Evolutionary conservation across 1,284 basidiomycete genomes (phyloP).

Genomic region (Serendipita sp.): DNA sequence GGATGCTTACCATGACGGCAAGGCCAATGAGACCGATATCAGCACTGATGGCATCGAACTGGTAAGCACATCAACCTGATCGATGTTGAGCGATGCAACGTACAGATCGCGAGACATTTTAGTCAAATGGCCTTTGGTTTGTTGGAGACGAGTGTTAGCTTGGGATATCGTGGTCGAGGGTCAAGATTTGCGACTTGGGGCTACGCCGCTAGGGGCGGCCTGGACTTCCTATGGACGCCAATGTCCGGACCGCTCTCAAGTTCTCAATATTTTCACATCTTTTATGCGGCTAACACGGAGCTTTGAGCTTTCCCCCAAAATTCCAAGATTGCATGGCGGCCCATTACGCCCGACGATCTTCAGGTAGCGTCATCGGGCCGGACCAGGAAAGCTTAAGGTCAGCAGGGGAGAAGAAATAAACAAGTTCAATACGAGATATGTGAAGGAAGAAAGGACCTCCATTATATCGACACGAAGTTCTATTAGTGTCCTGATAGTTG

Average conservation of each 20-base stretch:
- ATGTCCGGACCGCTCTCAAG: neutral
- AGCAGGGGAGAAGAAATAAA: neutral
- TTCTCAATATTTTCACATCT: neutral
- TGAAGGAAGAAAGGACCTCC: too few species aligned
- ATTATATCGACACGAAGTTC: too few species aligned
- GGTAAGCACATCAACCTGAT: neutral
- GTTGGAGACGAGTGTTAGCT: neutral
- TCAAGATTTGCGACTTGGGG: neutral
- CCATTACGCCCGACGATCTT: too few species aligned
- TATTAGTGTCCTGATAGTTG: too few species aligned
- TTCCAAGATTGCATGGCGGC: too few species aligned
- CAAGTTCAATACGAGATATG: neutral
- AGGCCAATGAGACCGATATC: slow-evolving; percentile 90
- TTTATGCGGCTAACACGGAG: neutral
- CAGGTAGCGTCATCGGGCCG: too few species aligned
- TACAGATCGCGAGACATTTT: slow-evolving; percentile 1
- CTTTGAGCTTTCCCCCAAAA: neutral
- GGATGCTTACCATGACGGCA: slow-evolving; percentile 76
- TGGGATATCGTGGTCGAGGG: neutral
- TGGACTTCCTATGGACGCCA: neutral
- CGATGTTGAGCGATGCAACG: neutral
- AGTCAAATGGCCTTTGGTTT: neutral
- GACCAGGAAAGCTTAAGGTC: too few species aligned
- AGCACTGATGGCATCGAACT: slow-evolving; percentile 36
- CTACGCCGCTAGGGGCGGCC: neutral